Evolutionary conservation across 1,139 yeast species (phyloP).

Genomic region (Starmera stellimalicola): DNA sequence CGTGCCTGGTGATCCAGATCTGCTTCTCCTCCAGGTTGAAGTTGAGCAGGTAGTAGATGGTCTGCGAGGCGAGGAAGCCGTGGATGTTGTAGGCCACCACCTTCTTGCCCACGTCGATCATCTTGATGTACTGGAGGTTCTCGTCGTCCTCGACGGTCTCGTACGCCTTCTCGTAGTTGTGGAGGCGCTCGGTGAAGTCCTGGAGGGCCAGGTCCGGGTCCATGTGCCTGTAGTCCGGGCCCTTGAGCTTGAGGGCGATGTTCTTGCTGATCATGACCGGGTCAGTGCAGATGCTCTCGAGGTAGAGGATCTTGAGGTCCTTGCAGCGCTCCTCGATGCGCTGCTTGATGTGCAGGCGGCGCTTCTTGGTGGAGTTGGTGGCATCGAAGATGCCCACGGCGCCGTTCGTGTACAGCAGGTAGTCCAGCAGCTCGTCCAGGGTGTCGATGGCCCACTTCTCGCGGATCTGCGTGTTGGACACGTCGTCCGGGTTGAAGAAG

Average conservation of each 20-base stretch:
- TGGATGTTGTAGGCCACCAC: slow-evolving; percentile 86
- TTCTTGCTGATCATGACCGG: slow-evolving; percentile 70
- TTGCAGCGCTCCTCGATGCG: slow-evolving; percentile 58
- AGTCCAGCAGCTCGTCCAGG: slow-evolving; percentile 72
- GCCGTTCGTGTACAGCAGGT: slow-evolving; percentile 71
- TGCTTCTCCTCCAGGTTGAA: slow-evolving; percentile 87
- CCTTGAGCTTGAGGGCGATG: slow-evolving; percentile 74
- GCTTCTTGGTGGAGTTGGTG: slow-evolving; percentile 73
- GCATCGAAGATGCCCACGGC: slow-evolving; percentile 95
- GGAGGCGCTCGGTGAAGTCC: slow-evolving; percentile 76
- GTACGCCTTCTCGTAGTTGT: slow-evolving; percentile 82
- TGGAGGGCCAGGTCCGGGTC: slow-evolving; percentile 70
- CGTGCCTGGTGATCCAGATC: slow-evolving; percentile 93
- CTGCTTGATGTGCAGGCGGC: slow-evolving; percentile 61
- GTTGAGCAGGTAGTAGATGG: slow-evolving; percentile 80
- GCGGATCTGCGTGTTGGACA: slow-evolving; percentile 53
- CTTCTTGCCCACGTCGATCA: slow-evolving; percentile 93
- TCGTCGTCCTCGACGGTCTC: slow-evolving; percentile 81
- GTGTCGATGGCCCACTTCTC: slow-evolving; percentile 98
- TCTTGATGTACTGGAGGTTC: slow-evolving; percentile 78
- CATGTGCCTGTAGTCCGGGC: slow-evolving; percentile 88
- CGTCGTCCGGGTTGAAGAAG: slow-evolving; percentile 79
- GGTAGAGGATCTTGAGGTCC: slow-evolving; percentile 68
- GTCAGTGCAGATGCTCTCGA: slow-evolving; percentile 85
- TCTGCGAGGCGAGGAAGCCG: slow-evolving; percentile 90